Evolutionary conservation across 129 eudicot species (phyloP), one percentile per base, ranked within the genome.

Genomic region (Deinandra increscens): DNA sequence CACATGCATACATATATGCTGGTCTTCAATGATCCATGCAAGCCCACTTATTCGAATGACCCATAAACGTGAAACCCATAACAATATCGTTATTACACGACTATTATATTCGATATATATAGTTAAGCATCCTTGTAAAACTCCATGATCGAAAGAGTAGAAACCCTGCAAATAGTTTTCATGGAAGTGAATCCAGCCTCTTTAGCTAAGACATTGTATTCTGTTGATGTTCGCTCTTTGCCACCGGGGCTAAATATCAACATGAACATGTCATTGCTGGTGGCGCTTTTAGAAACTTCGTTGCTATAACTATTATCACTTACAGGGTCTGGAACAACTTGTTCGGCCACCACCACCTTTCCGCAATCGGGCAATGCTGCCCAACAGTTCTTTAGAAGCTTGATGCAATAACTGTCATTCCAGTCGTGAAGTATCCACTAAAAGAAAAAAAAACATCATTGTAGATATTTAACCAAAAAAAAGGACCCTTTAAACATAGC

Each of bases 381-480:
- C 72, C 69, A 75, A 67, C 79, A 83, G 38, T 79, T 83, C 64
- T 75, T 79, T 31, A 79, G 70, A 66, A 83, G 58, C 69, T 44
- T 79, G 33, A 71, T 11, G 66, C 86, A 82, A n/a, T 59, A 74
- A 22, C 50, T 73, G 64, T 82, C 87, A 1, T 60, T 81, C 87
- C 87, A 82, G 43, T 69, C 63, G 58, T 79, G 87, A 23, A 82
- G 75, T 48, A 82, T 78, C 86, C 86, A 82, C 83, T 78, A 61
- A 18, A n/a, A 69, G 1, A 13, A 26, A 26, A 26, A 26, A 26
- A 26, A 1, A 69, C 20, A 9, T 11, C 13, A n/a, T 55, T 9
- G 4, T 7, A 26, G 33, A 36, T 23, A 67, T 14, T 11, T 31
- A 31, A 55, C 31, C 2, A 0, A 59, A 36, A 19, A n/a, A 60